Evolutionary conservation across 371 early-diverging fungal species (phyloP).

Genomic region (Rhizomucor pusillus): DNA sequence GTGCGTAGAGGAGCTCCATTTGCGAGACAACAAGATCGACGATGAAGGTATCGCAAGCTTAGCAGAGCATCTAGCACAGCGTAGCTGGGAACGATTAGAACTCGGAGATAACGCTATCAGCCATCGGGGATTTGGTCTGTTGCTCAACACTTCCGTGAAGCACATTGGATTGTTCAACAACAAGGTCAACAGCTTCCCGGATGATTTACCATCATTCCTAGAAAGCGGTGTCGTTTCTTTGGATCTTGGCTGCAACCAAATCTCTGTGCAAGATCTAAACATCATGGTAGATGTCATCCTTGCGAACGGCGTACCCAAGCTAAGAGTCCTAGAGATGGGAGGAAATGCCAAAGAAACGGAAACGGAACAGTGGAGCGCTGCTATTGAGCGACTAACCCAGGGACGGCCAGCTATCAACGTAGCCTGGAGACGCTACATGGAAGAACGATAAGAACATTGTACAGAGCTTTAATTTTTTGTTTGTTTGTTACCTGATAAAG

Average conservation of each 20-base stretch:
- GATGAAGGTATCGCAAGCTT: conserved; percentile 44
- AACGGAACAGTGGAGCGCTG: conserved; percentile 45
- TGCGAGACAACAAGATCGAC: conserved; percentile 53
- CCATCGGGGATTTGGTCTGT: conserved; percentile 39
- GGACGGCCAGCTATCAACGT: conserved; percentile 31
- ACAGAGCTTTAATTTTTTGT: not conserved
- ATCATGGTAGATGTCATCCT: conserved; percentile 46
- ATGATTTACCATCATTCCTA: conserved; percentile 27
- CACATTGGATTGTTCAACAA: conserved; percentile 56
- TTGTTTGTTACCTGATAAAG: conserved; percentile 1
- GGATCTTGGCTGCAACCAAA: conserved; percentile 56
- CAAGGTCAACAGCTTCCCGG: conserved; percentile 39
- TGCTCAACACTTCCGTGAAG: conserved; percentile 32
- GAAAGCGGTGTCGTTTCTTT: conserved; percentile 34
- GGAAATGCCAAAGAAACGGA: conserved; percentile 54
- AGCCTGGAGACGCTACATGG: conserved; percentile 28
- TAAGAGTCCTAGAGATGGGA: conserved; percentile 54
- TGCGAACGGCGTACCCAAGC: conserved; percentile 39
- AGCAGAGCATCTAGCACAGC: conserved; percentile 20
- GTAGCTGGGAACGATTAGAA: conserved; percentile 29
- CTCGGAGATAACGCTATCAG: conserved; percentile 50
- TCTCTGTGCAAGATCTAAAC: conserved; percentile 42
- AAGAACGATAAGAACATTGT: conserved; percentile 2
- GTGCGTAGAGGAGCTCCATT: conserved; percentile 34
- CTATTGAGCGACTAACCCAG: conserved; percentile 31